A percentile compares a stretch with the other conserved stretches of the same genome.
Conservation (phyloP, 192 early-diverging fungal genomes). For the Podila epigama region DNA sequence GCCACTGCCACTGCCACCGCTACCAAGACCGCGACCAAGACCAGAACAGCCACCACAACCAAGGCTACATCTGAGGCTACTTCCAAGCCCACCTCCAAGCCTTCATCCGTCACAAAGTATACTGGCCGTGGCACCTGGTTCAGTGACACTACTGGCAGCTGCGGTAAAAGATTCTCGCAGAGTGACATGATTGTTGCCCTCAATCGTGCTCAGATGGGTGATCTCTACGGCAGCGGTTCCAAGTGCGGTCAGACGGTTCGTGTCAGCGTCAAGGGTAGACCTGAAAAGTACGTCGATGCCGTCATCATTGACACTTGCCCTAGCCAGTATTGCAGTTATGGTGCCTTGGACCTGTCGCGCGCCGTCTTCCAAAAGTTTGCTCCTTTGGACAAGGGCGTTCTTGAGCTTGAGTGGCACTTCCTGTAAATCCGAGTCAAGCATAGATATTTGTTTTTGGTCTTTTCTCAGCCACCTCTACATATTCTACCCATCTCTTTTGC, state of each 20-base stretch:
- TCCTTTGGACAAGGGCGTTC: slow-evolving; percentile 23
- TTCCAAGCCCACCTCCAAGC: background rate
- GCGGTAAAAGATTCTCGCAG: slow-evolving; percentile 32
- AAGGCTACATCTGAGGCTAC: background rate
- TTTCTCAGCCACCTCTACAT: background rate
- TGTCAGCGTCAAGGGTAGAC: slow-evolving; percentile 22
- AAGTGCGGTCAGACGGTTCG: slow-evolving; percentile 34
- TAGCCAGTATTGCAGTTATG: slow-evolving; percentile 28
- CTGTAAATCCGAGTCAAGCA: slow-evolving; percentile 13
- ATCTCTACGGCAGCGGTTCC: slow-evolving; percentile 26
- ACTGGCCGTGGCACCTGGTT: slow-evolving; percentile 46
- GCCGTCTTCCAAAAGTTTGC: slow-evolving; percentile 38
- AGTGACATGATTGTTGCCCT: slow-evolving; percentile 41
- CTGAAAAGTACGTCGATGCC: slow-evolving; percentile 14
- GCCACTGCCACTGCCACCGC: background rate
- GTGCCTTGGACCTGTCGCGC: slow-evolving; percentile 30
- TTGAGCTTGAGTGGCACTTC: slow-evolving; percentile 37
- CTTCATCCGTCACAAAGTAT: background rate
- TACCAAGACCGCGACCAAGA: background rate
- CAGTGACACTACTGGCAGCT: slow-evolving; percentile 36
- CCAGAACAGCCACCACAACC: background rate
- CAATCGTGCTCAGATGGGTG: slow-evolving; percentile 41
- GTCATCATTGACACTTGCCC: slow-evolving; percentile 40
- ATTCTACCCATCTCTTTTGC: background rate
- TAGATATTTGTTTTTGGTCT: background rate